Percentiles rank a stretch among this genome's conserved stretches.
Conservation (phyloP, 768 basidiomycete genomes). For the Leccinum uliginosum region DNA sequence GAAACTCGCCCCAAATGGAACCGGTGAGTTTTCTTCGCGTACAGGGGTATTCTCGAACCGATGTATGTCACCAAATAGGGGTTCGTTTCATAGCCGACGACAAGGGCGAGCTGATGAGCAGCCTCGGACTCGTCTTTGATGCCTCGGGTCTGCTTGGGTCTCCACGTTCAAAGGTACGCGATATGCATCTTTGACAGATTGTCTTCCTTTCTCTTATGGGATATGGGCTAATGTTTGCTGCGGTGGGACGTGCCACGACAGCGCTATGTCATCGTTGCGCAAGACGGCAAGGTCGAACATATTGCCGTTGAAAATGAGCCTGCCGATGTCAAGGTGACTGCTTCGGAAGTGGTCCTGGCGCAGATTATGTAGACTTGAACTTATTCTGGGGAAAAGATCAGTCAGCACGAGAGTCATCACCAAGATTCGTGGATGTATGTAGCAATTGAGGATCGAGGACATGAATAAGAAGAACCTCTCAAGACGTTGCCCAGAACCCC, state of each 20-base stretch:
- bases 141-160: slow-evolving; percentile 60
- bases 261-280: slow-evolving; percentile 55
- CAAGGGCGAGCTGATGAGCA: slow-evolving; percentile 49
- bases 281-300: slow-evolving; percentile 52
- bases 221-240: too few relatives aligned
- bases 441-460: too few relatives aligned
- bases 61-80: slow-evolving; percentile 27
- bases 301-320: slow-evolving; percentile 50
- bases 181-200: too few relatives aligned
- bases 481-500: too few relatives aligned
- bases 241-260: slow-evolving; percentile 15
- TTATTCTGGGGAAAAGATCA: neutral
- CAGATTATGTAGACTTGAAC: slow-evolving; percentile 18
- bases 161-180: slow-evolving; percentile 57
- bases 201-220: neutral
- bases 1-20: slow-evolving; percentile 51
- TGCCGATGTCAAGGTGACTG: slow-evolving; percentile 46
- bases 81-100: slow-evolving; percentile 70
- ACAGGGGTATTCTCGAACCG: neutral
- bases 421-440: neutral
- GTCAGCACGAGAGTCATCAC: neutral
- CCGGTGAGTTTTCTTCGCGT: slow-evolving; percentile 35
- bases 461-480: too few relatives aligned
- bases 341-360: slow-evolving; percentile 43
- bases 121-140: slow-evolving; percentile 58